These are phyloP conservation scores for Coniferiporia weirii DNA, from an alignment of 1,284 basidiomycete species.

Conservation along the genomic window DNA sequence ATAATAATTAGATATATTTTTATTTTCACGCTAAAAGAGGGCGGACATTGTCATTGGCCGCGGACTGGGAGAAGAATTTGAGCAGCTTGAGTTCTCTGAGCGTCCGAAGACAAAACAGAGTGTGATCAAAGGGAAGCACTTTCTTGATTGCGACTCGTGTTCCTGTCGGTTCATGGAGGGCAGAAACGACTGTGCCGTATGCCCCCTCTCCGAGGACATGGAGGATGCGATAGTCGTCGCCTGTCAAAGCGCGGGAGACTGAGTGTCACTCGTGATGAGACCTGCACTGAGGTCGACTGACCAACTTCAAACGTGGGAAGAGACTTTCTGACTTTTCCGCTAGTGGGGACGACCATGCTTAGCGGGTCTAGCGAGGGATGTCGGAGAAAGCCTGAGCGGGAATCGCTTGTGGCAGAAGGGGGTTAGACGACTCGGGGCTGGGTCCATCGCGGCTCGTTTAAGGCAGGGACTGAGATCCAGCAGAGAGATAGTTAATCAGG, in stretches of 20 bases:
- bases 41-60: conserved; percentile 78
- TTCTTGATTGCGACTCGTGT: conserved; percentile 95
- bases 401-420: background rate
- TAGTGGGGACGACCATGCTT: conserved; percentile 4
- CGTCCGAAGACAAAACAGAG: conserved; percentile 22
- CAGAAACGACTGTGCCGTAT: conserved; percentile 88
- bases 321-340: conserved; percentile 31
- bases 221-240: conserved; percentile 41
- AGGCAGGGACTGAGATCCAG: background rate
- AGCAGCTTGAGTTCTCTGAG: conserved; percentile 27
- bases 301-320: conserved; percentile 51
- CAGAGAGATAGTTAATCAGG: no score
- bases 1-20: background rate
- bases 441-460: background rate
- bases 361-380: background rate
- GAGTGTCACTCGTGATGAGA: background rate
- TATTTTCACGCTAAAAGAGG: background rate
- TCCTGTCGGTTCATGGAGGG: conserved; percentile 76
- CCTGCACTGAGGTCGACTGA: conserved; percentile 6
- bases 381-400: background rate
- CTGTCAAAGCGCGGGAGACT: conserved; percentile 4
- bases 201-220: conserved; percentile 95
- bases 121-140: conserved; percentile 96
- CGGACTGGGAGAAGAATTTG: conserved; percentile 93
- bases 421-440: background rate